Evolutionary conservation across 768 basidiomycete species (phyloP).

Genomic region (Lactifluus piperatus): DNA sequence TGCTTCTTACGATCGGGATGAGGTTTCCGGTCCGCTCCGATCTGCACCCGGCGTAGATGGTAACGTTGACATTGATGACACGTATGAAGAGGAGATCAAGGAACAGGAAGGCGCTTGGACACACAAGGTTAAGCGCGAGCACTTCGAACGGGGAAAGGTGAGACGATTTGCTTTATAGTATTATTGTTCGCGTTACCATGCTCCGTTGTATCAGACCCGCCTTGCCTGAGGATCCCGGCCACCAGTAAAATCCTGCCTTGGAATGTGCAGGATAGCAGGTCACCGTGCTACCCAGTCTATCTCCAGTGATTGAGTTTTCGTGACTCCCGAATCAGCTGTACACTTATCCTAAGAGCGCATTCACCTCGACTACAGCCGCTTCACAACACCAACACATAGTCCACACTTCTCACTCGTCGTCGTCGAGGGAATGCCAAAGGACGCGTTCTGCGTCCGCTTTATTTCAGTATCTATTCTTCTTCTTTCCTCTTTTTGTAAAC

Average conservation of each 20-base stretch:
- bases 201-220: background rate
- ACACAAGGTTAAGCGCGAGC: slow-evolving; percentile 15
- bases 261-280: background rate
- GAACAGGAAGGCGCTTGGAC: slow-evolving; percentile 20
- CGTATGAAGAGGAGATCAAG: slow-evolving; percentile 18
- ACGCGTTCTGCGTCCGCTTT: slow-evolving; percentile 16
- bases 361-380: slow-evolving; percentile 1
- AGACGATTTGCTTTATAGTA: background rate
- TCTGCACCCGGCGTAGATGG: slow-evolving; percentile 5
- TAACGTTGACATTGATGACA: slow-evolving; percentile 13
- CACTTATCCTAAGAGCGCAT: background rate
- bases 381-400: background rate
- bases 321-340: background rate
- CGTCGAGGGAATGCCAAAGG: background rate
- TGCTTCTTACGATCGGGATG: slow-evolving; percentile 15
- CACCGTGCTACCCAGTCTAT: background rate
- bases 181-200: background rate
- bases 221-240: background rate
- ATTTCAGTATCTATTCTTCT: slow-evolving; percentile 18
- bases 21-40: slow-evolving; percentile 17
- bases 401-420: background rate
- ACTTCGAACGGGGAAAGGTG: slow-evolving; percentile 1
- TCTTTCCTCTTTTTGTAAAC: slow-evolving; percentile 12
- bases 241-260: background rate
- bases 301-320: background rate